Conservation (phyloP, 306 rosid genomes). For the Dicorynia guianensis region DNA sequence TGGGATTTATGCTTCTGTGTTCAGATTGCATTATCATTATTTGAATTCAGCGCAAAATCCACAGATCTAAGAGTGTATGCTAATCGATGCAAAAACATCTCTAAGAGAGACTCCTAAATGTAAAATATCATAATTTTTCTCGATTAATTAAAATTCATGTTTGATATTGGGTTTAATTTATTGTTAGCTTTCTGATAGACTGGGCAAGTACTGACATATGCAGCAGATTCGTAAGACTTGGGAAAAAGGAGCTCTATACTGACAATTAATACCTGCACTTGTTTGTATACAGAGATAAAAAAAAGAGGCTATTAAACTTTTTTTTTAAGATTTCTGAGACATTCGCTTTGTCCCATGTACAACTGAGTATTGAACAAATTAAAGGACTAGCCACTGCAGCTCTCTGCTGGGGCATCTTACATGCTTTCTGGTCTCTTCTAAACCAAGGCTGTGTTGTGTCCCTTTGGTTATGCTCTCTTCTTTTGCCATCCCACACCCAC, state of each 20-base stretch:
- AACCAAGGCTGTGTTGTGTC: slow-evolving; percentile 12
- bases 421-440: slow-evolving; percentile 23
- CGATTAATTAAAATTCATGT: no score
- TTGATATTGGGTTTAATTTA: no score
- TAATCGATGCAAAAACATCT: background rate
- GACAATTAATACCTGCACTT: background rate
- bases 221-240: background rate
- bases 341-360: slow-evolving; percentile 39
- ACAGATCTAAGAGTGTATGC: background rate
- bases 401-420: slow-evolving; percentile 34
- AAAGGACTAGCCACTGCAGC: background rate
- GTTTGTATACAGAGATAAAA: no score
- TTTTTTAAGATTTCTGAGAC: background rate
- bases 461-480: slow-evolving; percentile 24
- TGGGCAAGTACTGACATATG: background rate
- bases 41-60: background rate
- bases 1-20: background rate
- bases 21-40: background rate
- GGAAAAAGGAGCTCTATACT: background rate
- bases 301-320: background rate
- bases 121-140: no score
- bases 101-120: no score
- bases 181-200: background rate
- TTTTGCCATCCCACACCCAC: slow-evolving; percentile 34
- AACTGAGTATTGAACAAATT: slow-evolving; percentile 22